Conservation (phyloP, 1,139 yeast genomes). For the Meyerozyma carpophila region DNA sequence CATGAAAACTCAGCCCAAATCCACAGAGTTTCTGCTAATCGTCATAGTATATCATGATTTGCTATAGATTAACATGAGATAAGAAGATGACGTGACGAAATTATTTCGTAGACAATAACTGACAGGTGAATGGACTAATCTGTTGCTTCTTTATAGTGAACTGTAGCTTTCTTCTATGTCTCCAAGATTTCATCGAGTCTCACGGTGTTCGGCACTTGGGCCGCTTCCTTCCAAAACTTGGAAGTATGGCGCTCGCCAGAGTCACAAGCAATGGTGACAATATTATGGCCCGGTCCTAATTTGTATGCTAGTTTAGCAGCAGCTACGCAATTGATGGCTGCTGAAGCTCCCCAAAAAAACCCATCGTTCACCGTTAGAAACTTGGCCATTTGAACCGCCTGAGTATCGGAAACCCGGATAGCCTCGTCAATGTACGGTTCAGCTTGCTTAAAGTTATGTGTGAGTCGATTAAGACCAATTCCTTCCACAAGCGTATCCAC, state of each 20-base stretch:
- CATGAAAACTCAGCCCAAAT: too few relatives aligned
- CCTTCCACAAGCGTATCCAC: constrained; percentile 96
- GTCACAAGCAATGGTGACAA: constrained; percentile 91
- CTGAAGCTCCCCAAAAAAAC: constrained; percentile 82
- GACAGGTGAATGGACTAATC: too few relatives aligned
- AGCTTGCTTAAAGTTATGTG: constrained; percentile 73
- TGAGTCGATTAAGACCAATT: constrained; percentile 81
- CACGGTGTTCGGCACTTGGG: constrained; percentile 21
- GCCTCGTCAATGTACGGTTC: constrained; percentile 73
- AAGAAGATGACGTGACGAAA: too few relatives aligned
- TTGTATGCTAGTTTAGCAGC: constrained; percentile 63
- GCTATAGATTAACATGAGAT: neutral
- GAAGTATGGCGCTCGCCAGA: constrained; percentile 86
- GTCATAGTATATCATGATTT: neutral
- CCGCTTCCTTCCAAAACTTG: constrained; percentile 83
- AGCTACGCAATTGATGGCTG: constrained; percentile 91
- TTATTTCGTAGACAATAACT: too few relatives aligned
- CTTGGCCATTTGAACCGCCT: constrained; percentile 87
- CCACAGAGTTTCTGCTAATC: too few relatives aligned
- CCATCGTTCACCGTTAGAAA: constrained; percentile 80
- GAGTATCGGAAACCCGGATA: constrained; percentile 67
- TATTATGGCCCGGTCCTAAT: constrained; percentile 57
- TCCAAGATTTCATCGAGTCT: constrained; percentile 26
- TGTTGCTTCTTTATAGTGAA: too few relatives aligned
- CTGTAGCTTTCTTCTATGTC: neutral